Evolutionary conservation across 1,284 basidiomycete genomes (phyloP).

Genomic region (Coniferiporia sulphurascens): DNA sequence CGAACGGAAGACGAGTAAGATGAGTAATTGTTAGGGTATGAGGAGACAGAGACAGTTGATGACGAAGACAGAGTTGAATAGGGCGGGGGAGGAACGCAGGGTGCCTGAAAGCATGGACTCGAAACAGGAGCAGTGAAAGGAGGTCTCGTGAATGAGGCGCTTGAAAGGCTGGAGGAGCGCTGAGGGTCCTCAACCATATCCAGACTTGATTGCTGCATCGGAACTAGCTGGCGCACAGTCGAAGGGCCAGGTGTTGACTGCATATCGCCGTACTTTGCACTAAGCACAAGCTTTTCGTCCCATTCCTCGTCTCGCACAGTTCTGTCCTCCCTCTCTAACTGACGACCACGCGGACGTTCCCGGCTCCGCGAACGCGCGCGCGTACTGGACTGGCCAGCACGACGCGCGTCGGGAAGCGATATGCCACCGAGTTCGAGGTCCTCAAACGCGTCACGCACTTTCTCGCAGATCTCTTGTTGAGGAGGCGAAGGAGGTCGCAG

Average conservation of each 20-base stretch:
- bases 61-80: background rate
- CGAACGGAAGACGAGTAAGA: slow-evolving; percentile 11
- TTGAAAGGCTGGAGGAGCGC: slow-evolving; percentile 10
- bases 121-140: background rate
- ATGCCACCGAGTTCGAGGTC: slow-evolving; percentile 2
- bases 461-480: slow-evolving; percentile 11
- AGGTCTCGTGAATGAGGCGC: slow-evolving; percentile 6
- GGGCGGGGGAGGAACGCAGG: slow-evolving; percentile 3
- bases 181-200: slow-evolving; percentile 2
- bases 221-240: background rate
- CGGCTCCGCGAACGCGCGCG: background rate
- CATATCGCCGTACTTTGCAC: background rate
- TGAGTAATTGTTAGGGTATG: slow-evolving; percentile 1
- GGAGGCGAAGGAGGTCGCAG: slow-evolving; percentile 1
- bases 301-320: slow-evolving; percentile 1
- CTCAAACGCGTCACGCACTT: slow-evolving; percentile 7
- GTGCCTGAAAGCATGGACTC: background rate
- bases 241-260: background rate
- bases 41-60: background rate
- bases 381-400: background rate
- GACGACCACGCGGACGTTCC: slow-evolving; percentile 1
- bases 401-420: background rate
- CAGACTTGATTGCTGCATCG: slow-evolving; percentile 1
- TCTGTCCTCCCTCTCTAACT: background rate
- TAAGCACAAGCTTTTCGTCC: slow-evolving; percentile 10